phyloP scores from a whole-genome alignment of 164 flowering plant species.

The Taxillus chinensis region DNA sequence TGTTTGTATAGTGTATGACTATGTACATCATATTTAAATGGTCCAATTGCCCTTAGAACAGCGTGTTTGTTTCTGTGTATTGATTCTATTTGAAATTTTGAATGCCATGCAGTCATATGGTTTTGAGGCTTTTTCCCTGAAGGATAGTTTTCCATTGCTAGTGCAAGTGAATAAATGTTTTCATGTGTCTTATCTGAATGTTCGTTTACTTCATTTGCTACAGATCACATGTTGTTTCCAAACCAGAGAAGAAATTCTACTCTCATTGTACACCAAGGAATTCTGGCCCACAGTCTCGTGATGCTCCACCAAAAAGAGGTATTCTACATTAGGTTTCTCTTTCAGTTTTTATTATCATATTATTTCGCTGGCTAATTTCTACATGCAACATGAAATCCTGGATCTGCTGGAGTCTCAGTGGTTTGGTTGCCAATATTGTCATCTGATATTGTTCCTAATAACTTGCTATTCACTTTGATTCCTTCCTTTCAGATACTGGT shows the following conservation, averaged over 20 bases:
- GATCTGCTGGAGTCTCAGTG: neutral
- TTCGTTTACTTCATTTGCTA: constrained; percentile 6
- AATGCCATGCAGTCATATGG: too few species aligned
- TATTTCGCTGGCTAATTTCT: neutral
- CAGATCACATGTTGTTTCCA: constrained; percentile 45
- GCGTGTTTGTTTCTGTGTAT: too few species aligned
- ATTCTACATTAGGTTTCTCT: constrained; percentile 2
- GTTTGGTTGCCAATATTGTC: neutral
- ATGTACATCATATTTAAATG: too few species aligned
- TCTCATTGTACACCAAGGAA: constrained; percentile 70
- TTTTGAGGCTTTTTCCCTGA: too few species aligned
- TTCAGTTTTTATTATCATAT: neutral
- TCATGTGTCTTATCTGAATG: too few species aligned
- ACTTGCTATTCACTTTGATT: neutral
- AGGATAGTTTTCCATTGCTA: too few species aligned
- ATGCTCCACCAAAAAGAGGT: constrained; percentile 97
- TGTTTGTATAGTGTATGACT: too few species aligned
- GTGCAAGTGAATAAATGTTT: too few species aligned
- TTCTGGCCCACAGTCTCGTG: constrained; percentile 81
- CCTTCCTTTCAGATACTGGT: constrained; percentile 61
- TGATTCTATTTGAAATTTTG: too few species aligned
- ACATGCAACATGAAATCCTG: neutral
- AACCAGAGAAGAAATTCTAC: constrained; percentile 47
- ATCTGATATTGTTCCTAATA: constrained; percentile 2
- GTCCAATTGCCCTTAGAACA: too few species aligned